A percentile compares a stretch with the other conserved stretches of the same genome.
These are phyloP conservation scores for Alternaria hordeiaustralica DNA, from an alignment of 2,329 filamentous ascomycete species.

Conservation along the genomic window DNA sequence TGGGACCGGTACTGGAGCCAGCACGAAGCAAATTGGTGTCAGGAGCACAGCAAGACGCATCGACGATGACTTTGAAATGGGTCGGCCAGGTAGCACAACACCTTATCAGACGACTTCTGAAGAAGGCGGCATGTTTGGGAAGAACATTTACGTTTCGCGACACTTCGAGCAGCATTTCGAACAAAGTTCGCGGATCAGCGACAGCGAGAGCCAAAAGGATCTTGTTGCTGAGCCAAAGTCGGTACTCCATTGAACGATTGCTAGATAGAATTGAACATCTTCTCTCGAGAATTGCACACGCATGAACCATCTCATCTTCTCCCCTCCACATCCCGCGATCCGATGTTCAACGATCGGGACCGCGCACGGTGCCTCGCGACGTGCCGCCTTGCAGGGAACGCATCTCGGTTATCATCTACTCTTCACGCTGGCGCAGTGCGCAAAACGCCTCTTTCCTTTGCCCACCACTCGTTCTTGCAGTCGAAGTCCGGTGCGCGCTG, in stretches of 20 bases:
- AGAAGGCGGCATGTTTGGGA: slow-evolving; percentile 10
- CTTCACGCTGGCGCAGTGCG: neutral
- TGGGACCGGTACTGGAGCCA: slow-evolving; percentile 5
- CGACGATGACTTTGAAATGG: slow-evolving; percentile 22
- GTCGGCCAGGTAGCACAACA: slow-evolving; percentile 5
- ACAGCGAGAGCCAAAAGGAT: slow-evolving; percentile 10
- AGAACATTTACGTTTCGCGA: slow-evolving; percentile 8
- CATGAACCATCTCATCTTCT: neutral
- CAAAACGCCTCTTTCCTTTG: neutral
- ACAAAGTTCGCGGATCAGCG: neutral
- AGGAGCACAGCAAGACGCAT: slow-evolving; percentile 4
- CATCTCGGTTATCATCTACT: neutral
- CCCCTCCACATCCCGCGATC: neutral
- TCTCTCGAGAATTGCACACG: neutral
- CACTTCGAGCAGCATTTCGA: slow-evolving; percentile 7
- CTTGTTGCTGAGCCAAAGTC: neutral
- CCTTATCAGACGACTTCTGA: slow-evolving; percentile 10
- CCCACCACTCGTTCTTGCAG: neutral
- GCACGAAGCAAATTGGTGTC: neutral
- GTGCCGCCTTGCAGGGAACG: neutral
- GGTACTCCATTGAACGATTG: neutral
- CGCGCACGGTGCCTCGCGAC: neutral
- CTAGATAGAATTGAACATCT: neutral
- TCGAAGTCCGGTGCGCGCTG: neutral
- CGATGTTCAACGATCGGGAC: too few relatives aligned